phyloP scores from a whole-genome alignment of 2,329 filamentous ascomycete genomes.

The Phyllosticta citriasiana region DNA sequence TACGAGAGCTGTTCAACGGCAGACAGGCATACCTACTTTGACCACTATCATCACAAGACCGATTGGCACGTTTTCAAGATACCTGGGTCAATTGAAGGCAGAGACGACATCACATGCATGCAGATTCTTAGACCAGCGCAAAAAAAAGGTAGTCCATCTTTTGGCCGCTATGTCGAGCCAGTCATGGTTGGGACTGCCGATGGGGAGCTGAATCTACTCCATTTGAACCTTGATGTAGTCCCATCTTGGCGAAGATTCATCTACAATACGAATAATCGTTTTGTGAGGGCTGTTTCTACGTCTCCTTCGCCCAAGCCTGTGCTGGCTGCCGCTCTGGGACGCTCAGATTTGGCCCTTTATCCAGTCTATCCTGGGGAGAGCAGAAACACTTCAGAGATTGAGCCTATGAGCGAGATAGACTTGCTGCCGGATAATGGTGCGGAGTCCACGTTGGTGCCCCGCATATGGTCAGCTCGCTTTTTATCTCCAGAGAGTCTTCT shows the following conservation, averaged over 20 bases:
- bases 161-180: background rate
- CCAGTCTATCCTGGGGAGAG: constrained; percentile 19
- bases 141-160: constrained; percentile 19
- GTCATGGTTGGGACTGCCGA: constrained; percentile 48
- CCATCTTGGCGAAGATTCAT: constrained; percentile 16
- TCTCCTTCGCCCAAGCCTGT: constrained; percentile 32
- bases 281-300: constrained; percentile 40
- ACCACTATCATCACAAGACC: constrained; percentile 24
- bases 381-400: background rate
- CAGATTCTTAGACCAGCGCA: constrained; percentile 41
- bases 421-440: background rate
- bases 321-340: constrained; percentile 43
- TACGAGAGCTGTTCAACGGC: constrained; percentile 18
- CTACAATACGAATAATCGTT: constrained; percentile 32
- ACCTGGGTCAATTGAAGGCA: constrained; percentile 38
- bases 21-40: constrained; percentile 18
- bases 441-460: constrained; percentile 12
- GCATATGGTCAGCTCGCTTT: constrained; percentile 44
- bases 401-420: constrained; percentile 2
- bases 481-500: constrained; percentile 41
- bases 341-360: constrained; percentile 38
- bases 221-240: background rate
- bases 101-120: constrained; percentile 50
- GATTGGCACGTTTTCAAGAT: constrained; percentile 45
- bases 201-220: constrained; percentile 36